Conservation (phyloP, 164 flowering plant genomes). For the Akebia trifoliata region DNA sequence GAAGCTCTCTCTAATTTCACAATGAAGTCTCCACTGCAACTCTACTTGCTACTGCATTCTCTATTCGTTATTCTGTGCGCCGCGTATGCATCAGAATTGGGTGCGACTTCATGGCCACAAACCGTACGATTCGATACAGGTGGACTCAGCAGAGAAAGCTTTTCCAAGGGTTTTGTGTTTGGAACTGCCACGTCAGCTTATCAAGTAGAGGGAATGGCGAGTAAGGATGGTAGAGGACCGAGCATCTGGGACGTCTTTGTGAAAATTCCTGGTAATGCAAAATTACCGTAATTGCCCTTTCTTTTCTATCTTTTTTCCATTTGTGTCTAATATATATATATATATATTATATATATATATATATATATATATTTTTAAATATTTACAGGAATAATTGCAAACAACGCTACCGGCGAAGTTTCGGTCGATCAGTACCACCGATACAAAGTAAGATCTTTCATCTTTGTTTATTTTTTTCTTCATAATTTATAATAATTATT, state of each 20-base stretch:
- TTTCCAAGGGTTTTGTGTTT: constrained; percentile 20
- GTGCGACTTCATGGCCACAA: no score
- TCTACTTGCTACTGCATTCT: background rate
- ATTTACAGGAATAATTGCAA: constrained; percentile 18
- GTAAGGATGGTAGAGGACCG: constrained; percentile 27
- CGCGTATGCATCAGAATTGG: background rate
- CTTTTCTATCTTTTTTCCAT: background rate
- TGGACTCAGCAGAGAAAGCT: constrained; percentile 19
- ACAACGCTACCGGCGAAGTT: constrained; percentile 18
- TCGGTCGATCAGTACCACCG: constrained; percentile 30
- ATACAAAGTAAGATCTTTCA: constrained; percentile 17
- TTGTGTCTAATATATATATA: background rate
- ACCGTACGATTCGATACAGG: constrained; percentile 9
- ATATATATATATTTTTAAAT: background rate
- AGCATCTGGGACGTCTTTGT: constrained; percentile 28
- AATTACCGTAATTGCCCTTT: background rate
- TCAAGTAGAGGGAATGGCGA: constrained; percentile 29
- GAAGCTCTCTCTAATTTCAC: no score
- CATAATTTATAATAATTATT: background rate
- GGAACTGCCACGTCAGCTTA: constrained; percentile 30
- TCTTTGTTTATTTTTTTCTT: background rate
- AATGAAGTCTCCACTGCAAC: no score
- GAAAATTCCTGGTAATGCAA: constrained; percentile 5
- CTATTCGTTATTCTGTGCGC: background rate
- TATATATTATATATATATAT: background rate